Base-by-base conservation (phyloP, 2,329 filamentous ascomycete genomes). In the Chlorencoelia australis region DNA sequence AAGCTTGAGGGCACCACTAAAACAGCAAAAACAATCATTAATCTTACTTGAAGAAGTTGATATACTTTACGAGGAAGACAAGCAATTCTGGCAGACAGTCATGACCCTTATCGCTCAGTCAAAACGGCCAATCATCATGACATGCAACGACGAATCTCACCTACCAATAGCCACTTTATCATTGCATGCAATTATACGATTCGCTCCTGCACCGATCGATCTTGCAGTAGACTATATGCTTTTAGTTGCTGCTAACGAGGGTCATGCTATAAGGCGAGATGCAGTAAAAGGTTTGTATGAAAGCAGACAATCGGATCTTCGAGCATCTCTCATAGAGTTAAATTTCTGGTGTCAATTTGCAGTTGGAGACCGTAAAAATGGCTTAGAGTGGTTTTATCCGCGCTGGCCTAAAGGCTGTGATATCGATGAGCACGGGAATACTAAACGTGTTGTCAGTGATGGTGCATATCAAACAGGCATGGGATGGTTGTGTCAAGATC, bases 301-400 rank as follows among this genome's bases (percentile, higher is more conserved):
- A 35, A 74, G 75, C 10, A 80, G 82, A 35, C 58, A 69, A 2
- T 61, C 69, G 18, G 91, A 98, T 55, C 63, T 98, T 9, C 78
- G 91, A 37, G 85, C 80, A 15, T 79, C 81, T 2, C 75, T 98
- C 32, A 78, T 72, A 38, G 87, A 96, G 43, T 69, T 98, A 18
- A 80, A 94, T 55, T 91, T 93, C 55, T 98, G 89, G 89, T 98
- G 93, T 56, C 91, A 98, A 57, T 87, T 96, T 60, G 86, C 82
- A 0, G 76, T 98, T 7, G 93, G 91, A 4, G 91, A 94, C 55
- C 68, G 75, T n/a, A 82, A 82, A 48, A 82, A 83, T 14, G 89
- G 91, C 0, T 72, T 94, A 29, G 83, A 89, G 50, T 98, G 93
- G 89, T 84, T 94, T 50, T 78, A 82, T 48, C 75, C 80, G 31